Percentiles rank a stretch among this genome's conserved stretches.
These are phyloP conservation scores for Carex arenaria DNA, from an alignment of 202 grass and related monocot species.

Conservation along the genomic window DNA sequence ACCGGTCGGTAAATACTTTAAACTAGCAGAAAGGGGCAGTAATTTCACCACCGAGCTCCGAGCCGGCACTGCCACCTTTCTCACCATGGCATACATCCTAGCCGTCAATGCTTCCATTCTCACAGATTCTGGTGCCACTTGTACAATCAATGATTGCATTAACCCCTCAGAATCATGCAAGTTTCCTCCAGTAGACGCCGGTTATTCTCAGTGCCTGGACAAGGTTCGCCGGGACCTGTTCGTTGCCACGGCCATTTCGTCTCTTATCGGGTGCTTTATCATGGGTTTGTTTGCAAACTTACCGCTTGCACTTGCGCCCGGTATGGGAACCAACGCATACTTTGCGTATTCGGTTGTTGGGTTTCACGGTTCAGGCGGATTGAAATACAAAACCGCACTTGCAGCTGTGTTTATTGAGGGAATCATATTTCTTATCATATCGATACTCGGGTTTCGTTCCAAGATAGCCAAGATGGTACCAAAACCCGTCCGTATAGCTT, in stretches of 20 bases:
- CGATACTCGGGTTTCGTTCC: conserved; percentile 52
- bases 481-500: conserved; percentile 56
- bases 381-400: conserved; percentile 64
- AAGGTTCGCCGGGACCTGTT: conserved; percentile 67
- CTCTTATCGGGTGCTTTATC: conserved; percentile 67
- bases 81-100: conserved; percentile 94
- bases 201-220: conserved; percentile 65
- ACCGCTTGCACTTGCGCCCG: conserved; percentile 63
- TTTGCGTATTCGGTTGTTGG: conserved; percentile 89
- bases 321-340: conserved; percentile 94
- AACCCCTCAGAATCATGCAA: conserved; percentile 40
- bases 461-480: conserved; percentile 64
- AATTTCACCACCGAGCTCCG: conserved; percentile 85
- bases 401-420: conserved; percentile 91
- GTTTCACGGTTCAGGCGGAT: conserved; percentile 73
- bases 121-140: conserved; percentile 88
- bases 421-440: conserved; percentile 64
- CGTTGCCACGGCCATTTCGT: conserved; percentile 71
- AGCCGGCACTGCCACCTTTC: conserved; percentile 79
- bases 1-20: conserved; percentile 52
- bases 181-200: conserved; percentile 76
- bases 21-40: conserved; percentile 45
- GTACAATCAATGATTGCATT: conserved; percentile 55
- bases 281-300: conserved; percentile 90
- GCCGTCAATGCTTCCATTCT: conserved; percentile 92